Conservation (phyloP, 495 filamentous ascomycete genomes). For the Wilcoxina mikolae region DNA sequence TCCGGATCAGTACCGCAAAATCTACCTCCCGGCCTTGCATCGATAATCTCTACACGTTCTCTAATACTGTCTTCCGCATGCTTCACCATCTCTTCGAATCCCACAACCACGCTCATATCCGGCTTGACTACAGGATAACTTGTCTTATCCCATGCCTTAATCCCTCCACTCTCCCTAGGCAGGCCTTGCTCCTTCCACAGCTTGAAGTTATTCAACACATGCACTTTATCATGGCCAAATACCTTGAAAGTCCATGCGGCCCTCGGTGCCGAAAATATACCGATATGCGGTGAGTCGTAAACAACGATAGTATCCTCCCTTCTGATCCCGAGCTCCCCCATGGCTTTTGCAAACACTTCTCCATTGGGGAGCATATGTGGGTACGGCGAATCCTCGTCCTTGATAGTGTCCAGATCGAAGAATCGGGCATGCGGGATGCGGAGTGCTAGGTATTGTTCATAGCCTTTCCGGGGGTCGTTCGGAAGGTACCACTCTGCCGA, state of each 20-base stretch:
- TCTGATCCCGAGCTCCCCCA: slow-evolving; percentile 73
- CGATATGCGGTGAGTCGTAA: slow-evolving; percentile 75
- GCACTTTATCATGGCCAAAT: slow-evolving; percentile 81
- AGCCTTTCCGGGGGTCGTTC: slow-evolving; percentile 70
- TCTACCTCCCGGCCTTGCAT: slow-evolving; percentile 66
- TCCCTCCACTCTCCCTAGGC: slow-evolving; percentile 56
- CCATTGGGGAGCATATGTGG: slow-evolving; percentile 90
- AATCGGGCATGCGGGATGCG: slow-evolving; percentile 83
- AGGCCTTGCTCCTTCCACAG: slow-evolving; percentile 70
- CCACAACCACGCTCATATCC: slow-evolving; percentile 37
- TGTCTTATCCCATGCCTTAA: slow-evolving; percentile 29
- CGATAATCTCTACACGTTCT: slow-evolving; percentile 73
- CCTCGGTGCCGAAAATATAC: slow-evolving; percentile 85
- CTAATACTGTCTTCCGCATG: slow-evolving; percentile 59
- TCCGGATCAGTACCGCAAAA: slow-evolving; percentile 76
- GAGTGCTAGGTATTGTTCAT: slow-evolving; percentile 54
- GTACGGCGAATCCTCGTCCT: slow-evolving; percentile 73
- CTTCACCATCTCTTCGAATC: slow-evolving; percentile 65
- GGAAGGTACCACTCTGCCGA: slow-evolving; percentile 95
- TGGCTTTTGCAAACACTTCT: slow-evolving; percentile 66
- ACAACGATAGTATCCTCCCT: slow-evolving; percentile 80
- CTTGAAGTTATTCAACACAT: slow-evolving; percentile 87
- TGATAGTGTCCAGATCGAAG: slow-evolving; percentile 86
- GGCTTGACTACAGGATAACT: slow-evolving; percentile 40
- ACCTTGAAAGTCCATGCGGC: slow-evolving; percentile 84